phyloP scores from a whole-genome alignment of 306 rosid species.

The Acmispon strigosus region DNA sequence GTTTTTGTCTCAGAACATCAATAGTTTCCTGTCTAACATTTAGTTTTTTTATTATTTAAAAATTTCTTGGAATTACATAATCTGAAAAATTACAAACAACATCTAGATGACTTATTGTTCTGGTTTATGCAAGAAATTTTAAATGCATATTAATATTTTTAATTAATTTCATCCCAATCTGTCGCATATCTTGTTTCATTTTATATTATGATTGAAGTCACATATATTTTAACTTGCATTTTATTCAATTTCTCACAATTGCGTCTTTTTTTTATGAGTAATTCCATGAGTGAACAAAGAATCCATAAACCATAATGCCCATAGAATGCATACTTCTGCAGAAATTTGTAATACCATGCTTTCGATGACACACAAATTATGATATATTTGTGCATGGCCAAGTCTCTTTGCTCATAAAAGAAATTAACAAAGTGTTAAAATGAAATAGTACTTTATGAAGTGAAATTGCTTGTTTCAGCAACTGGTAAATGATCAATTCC shows the following conservation, averaged over 20 bases:
- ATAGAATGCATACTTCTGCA: neutral
- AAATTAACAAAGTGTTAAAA: neutral
- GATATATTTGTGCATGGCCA: slow-evolving; percentile 1
- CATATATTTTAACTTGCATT: neutral
- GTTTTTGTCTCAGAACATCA: neutral
- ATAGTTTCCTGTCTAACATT: slow-evolving; percentile 1
- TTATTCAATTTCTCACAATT: neutral
- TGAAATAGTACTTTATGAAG: neutral
- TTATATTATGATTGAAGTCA: neutral
- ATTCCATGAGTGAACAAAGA: neutral
- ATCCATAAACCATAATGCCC: neutral
- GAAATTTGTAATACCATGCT: neutral
- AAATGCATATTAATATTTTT: slow-evolving; percentile 13
- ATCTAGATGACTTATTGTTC: slow-evolving; percentile 8
- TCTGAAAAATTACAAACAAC: neutral
- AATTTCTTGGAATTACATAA: neutral
- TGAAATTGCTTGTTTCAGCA: neutral
- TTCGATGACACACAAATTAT: neutral
- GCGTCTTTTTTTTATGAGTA: slow-evolving; percentile 11
- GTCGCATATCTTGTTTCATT: neutral
- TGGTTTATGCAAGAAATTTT: slow-evolving; percentile 5
- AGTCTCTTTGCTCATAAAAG: neutral
- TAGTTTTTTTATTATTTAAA: neutral
- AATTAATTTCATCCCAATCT: neutral
- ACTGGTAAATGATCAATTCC: neutral